phyloP scores from a whole-genome alignment of 805 yeast genomes.

The Tetrapisispora namnaoensis region DNA sequence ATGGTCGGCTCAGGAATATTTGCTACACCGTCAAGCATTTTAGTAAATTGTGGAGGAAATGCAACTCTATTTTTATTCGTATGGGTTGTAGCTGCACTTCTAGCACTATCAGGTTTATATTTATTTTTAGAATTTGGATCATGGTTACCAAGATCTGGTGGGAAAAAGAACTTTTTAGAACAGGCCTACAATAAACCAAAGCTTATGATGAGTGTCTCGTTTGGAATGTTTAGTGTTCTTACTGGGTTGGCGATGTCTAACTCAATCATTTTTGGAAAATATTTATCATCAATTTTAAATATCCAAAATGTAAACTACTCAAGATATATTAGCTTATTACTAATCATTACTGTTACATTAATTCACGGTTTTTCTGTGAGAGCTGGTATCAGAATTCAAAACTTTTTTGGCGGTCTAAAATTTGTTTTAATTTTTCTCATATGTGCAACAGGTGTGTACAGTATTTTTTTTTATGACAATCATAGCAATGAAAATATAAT shows the following conservation, averaged over 20 bases:
- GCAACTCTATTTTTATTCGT: slow-evolving; percentile 48
- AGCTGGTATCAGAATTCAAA: slow-evolving; percentile 53
- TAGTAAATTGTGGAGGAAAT: slow-evolving; percentile 59
- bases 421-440: slow-evolving; percentile 43
- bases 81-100: slow-evolving; percentile 53
- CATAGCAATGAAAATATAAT: slow-evolving; percentile 3
- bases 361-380: slow-evolving; percentile 52
- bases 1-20: slow-evolving; percentile 74
- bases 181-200: slow-evolving; percentile 53
- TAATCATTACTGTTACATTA: slow-evolving; percentile 30
- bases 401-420: slow-evolving; percentile 53
- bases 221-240: slow-evolving; percentile 39
- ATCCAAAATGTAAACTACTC: slow-evolving; percentile 32
- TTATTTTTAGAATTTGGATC: slow-evolving; percentile 64
- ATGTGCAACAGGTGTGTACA: slow-evolving; percentile 50
- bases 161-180: slow-evolving; percentile 63
- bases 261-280: slow-evolving; percentile 54
- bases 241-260: slow-evolving; percentile 50
- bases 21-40: slow-evolving; percentile 60
- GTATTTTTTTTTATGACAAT: slow-evolving; percentile 32
- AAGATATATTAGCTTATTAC: slow-evolving; percentile 34
- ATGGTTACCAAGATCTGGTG: slow-evolving; percentile 65
- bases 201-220: slow-evolving; percentile 43
- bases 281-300: slow-evolving; percentile 38
- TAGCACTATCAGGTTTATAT: slow-evolving; percentile 58